Base-by-base conservation (phyloP, 2,329 filamentous ascomycete species). In the Apiospora arundinis region DNA sequence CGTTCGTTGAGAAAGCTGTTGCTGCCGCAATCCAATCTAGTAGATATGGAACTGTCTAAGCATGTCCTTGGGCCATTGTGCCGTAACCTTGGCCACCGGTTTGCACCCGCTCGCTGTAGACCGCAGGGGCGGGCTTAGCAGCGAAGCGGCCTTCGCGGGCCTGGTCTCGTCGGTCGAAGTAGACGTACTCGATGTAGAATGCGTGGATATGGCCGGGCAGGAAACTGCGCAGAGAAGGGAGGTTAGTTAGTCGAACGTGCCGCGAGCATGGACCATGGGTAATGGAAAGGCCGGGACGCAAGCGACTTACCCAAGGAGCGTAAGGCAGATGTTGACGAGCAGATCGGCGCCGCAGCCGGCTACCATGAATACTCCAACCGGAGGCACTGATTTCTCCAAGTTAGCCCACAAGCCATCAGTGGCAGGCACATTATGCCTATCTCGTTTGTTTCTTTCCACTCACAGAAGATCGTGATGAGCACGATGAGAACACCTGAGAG, bases 141-240 rank as follows among this genome's bases (percentile, higher is more conserved):
- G 86, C 83, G 72, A 86, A 85, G 14, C 85, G 84, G 6, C 92
- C 92, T 45, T 88, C 83, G 65, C 85, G 82, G 2, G 87, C 86
- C 79, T 91, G 88, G 75, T 93, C 91, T 69, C 87, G 88, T 49
- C 92, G 92, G 77, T 93, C 89, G 81, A 92, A 95, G 84, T 95
- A 97, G 73, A 97, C 86, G 80, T 95, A 97, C 82, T 95, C 90
- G 73, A 94, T 75, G 80, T 95, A 96, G 81, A 95, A 95, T 60
- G 93, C 93, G 79, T 95, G 91, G 56, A 95, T 88, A 75, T 94
- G 91, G 9, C 93, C 94, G 0, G 93, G 93, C 68, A 96, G 82
- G 56, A 63, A 18, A 63, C 56, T 63, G 8, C 32, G 18, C 18
- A 40, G 1, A 6, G 37, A n/a, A 40, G 0, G 11, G 21, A 8